Evolutionary conservation across 805 yeast genomes (phyloP).

Genomic region (Myxozyma monticola): DNA sequence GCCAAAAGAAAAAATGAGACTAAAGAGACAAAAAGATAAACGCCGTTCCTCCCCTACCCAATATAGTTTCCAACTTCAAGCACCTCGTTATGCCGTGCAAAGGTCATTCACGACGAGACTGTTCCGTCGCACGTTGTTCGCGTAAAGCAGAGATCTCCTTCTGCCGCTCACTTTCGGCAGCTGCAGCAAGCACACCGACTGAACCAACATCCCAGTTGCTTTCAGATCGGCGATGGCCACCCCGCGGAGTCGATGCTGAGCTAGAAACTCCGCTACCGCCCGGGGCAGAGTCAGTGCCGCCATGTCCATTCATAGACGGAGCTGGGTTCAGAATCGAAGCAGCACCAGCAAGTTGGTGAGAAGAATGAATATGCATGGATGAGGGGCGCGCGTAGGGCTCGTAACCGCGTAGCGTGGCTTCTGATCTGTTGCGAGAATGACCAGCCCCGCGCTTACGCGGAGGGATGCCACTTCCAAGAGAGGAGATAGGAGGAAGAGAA

Average conservation of each 20-base stretch:
- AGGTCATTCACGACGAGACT: too few relatives aligned
- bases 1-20: too few relatives aligned
- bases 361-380: constrained; percentile 2
- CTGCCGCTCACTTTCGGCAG: constrained; percentile 27
- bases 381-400: constrained; percentile 29
- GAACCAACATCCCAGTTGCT: constrained; percentile 26
- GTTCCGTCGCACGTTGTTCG: too few relatives aligned
- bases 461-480: constrained; percentile 6
- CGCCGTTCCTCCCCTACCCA: too few relatives aligned
- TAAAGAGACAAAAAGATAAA: too few relatives aligned
- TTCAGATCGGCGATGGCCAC: constrained; percentile 15
- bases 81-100: too few relatives aligned
- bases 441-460: constrained; percentile 29
- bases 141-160: constrained; percentile 7
- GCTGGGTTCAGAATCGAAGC: constrained; percentile 13
- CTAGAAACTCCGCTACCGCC: constrained; percentile 1
- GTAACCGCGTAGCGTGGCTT: constrained; percentile 29
- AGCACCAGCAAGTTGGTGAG: constrained; percentile 12
- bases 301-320: too few relatives aligned
- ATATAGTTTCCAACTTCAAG: too few relatives aligned
- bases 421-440: constrained; percentile 30
- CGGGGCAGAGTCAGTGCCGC: not conserved
- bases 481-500: constrained; percentile 24
- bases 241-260: constrained; percentile 14
- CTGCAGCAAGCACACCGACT: constrained; percentile 28